phyloP scores from a whole-genome alignment of 129 eudicot species.

The Sambucus nigra region DNA sequence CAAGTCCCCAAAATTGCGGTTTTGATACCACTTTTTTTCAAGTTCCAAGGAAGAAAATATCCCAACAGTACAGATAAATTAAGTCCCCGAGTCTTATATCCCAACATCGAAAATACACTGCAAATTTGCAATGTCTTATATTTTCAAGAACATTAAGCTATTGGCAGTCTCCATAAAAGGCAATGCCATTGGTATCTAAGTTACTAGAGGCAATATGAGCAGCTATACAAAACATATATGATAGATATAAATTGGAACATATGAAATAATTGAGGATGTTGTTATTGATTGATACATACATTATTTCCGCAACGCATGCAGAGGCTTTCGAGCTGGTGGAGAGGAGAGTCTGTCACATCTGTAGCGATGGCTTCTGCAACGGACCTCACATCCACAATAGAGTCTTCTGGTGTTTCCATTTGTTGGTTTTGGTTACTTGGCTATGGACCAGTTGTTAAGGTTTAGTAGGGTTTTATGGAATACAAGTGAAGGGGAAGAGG shows the following conservation, averaged over 20 bases:
- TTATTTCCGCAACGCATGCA: slow-evolving; percentile 89
- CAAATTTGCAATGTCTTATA: not conserved
- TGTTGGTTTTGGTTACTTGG: no score
- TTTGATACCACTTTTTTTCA: no score
- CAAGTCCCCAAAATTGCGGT: no score
- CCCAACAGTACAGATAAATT: no score
- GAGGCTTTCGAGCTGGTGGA: slow-evolving; percentile 75
- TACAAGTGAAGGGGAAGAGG: no score
- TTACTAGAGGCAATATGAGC: not conserved
- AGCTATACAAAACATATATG: not conserved
- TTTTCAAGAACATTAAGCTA: no score
- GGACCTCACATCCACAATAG: slow-evolving; percentile 50
- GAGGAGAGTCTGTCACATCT: slow-evolving; percentile 49
- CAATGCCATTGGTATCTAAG: no score
- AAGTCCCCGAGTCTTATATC: no score
- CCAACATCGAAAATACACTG: not conserved
- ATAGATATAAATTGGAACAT: slow-evolving; percentile 1
- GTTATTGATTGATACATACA: slow-evolving; percentile 37
- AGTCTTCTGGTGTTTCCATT: slow-evolving; percentile 13
- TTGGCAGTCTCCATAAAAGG: no score
- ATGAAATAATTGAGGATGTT: not conserved
- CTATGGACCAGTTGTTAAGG: no score
- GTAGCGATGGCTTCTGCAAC: slow-evolving; percentile 67
- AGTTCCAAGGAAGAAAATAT: no score
- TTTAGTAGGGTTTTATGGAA: no score